phyloP scores from a whole-genome alignment of 305 asterid genomes.

The Fraxinus sp. region DNA sequence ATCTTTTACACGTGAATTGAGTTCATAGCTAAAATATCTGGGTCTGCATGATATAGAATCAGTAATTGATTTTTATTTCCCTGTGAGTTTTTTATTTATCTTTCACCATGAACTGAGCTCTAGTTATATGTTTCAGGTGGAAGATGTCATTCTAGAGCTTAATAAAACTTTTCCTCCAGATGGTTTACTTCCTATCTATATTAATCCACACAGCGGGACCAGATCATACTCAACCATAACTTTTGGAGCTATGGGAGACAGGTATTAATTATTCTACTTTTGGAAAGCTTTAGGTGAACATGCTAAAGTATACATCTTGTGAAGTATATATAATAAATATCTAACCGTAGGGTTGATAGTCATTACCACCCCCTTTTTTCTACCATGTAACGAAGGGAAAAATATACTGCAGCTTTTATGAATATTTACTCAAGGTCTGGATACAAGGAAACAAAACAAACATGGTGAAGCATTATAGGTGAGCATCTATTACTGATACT shows the following conservation, averaged over 20 bases:
- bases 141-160: constrained; percentile 78
- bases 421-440: constrained; percentile 95
- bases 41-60: background rate
- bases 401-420: constrained; percentile 74
- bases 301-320: background rate
- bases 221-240: constrained; percentile 78
- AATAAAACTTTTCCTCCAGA: constrained; percentile 84
- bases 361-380: background rate
- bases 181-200: constrained; percentile 94
- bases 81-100: constrained; percentile 20
- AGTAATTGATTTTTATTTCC: constrained; percentile 17
- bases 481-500: constrained; percentile 19
- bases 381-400: background rate
- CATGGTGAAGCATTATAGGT: constrained; percentile 86
- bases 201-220: constrained; percentile 61
- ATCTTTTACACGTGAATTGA: constrained; percentile 4
- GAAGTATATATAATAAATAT: background rate
- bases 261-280: constrained; percentile 43
- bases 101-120: constrained; percentile 20
- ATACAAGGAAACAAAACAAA: constrained; percentile 89
- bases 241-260: constrained; percentile 99
- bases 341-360: background rate
- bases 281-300: background rate
- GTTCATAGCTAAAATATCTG: constrained; percentile 6
- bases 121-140: constrained; percentile 61